These are phyloP conservation scores for Lodderomyces metapsilosis DNA, from an alignment of 1,139 yeast species.

Conservation along the genomic window DNA sequence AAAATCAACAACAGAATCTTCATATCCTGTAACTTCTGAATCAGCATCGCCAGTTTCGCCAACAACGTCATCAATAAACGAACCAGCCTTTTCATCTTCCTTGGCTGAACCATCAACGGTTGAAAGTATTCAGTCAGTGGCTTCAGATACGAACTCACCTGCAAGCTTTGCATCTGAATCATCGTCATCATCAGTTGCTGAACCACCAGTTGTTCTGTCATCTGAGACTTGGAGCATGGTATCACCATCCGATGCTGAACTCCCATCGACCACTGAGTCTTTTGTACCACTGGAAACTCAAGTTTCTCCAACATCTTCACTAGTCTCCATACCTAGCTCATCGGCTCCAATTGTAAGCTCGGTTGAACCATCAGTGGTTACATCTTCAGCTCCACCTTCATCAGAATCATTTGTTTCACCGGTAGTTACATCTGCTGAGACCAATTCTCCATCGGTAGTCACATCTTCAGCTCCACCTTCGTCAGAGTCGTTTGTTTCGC, in stretches of 20 bases:
- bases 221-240: neutral
- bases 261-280: neutral
- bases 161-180: neutral
- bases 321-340: neutral
- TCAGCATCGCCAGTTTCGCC: slow-evolving; percentile 7
- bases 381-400: neutral
- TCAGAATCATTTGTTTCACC: slow-evolving; percentile 2
- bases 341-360: neutral
- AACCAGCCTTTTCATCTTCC: neutral
- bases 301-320: neutral
- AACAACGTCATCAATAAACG: neutral
- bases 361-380: neutral
- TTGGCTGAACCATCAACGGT: slow-evolving; percentile 1
- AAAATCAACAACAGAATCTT: slow-evolving; percentile 10
- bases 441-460: too few species aligned
- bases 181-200: neutral
- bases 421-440: slow-evolving; percentile 1
- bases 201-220: neutral
- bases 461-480: slow-evolving; percentile 2
- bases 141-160: neutral
- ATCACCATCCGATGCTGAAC: neutral
- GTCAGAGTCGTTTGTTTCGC: neutral
- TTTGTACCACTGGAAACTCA: neutral
- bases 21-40: slow-evolving; percentile 10
- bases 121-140: neutral